A percentile compares a stretch with the other conserved stretches of the same genome.
Evolutionary conservation across 129 eudicot species (phyloP).

Genomic region (Silybum marianum): DNA sequence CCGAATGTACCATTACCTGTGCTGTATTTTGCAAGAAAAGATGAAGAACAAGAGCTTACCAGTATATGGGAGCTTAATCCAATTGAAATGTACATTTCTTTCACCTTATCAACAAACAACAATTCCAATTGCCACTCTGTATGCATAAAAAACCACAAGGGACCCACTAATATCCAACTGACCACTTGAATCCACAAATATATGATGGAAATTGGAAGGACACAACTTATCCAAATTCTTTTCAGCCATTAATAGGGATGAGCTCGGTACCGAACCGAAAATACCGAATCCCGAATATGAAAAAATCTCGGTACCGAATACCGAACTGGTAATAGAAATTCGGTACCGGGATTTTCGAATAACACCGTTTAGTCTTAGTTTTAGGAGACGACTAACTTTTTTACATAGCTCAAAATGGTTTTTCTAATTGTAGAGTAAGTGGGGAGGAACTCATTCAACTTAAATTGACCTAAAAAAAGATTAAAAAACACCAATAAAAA

Average conservation of each 20-base stretch:
- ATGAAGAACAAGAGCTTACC: slow-evolving; percentile 48
- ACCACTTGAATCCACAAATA: slow-evolving; percentile 21
- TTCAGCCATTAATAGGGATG: slow-evolving; percentile 41
- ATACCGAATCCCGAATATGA: too few species aligned
- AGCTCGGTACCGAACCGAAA: too few species aligned
- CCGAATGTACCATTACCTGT: slow-evolving; percentile 13
- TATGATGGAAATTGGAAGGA: slow-evolving; percentile 22
- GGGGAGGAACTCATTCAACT: too few species aligned
- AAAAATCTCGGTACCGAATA: too few species aligned
- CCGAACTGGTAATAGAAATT: too few species aligned
- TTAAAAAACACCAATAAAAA: too few species aligned
- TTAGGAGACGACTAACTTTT: too few species aligned
- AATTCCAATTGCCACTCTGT: slow-evolving; percentile 22
- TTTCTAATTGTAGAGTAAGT: too few species aligned
- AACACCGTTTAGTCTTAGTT: too few species aligned
- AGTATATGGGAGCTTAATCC: slow-evolving; percentile 55
- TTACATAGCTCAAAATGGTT: too few species aligned
- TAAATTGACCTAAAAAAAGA: too few species aligned
- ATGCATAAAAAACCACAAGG: slow-evolving; percentile 31
- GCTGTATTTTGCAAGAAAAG: slow-evolving; percentile 37
- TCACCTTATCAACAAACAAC: slow-evolving; percentile 28
- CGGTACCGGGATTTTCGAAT: too few species aligned
- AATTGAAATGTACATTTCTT: slow-evolving; percentile 59
- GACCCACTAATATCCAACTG: slow-evolving; percentile 49
- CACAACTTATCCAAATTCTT: slow-evolving; percentile 45